phyloP scores from a whole-genome alignment of 345 rosid species.

The Psidium guajava region DNA sequence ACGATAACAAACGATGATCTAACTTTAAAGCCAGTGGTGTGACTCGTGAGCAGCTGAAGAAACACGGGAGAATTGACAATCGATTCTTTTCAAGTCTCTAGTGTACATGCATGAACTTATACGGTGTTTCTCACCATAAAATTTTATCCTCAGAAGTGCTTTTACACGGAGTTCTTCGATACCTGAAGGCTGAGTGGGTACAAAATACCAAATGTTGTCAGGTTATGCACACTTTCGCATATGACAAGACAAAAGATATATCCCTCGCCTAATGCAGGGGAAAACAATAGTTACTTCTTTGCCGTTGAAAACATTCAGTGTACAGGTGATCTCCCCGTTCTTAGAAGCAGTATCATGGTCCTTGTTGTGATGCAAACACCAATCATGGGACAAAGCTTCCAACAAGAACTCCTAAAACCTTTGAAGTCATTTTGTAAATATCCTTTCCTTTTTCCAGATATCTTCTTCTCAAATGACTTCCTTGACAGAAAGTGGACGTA shows the following conservation, averaged over 20 bases:
- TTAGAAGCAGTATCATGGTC: neutral
- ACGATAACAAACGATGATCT: neutral
- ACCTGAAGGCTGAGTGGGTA: neutral
- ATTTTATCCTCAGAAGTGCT: neutral
- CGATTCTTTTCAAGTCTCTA: neutral
- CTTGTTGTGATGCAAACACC: neutral
- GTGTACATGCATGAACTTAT: neutral
- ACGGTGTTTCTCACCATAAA: neutral
- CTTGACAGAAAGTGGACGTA: neutral
- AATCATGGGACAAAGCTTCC: neutral
- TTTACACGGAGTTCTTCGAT: neutral
- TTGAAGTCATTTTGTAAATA: neutral
- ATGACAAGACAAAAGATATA: slow-evolving; percentile 24
- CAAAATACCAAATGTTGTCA: neutral
- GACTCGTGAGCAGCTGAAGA: neutral
- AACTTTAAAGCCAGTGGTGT: neutral
- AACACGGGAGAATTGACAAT: neutral
- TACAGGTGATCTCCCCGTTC: slow-evolving; percentile 23
- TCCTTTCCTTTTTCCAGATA: neutral
- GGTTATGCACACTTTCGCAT: slow-evolving; percentile 38
- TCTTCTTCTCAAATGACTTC: neutral
- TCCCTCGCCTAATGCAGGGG: slow-evolving; percentile 43
- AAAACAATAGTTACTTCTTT: slow-evolving; percentile 50
- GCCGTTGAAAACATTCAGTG: slow-evolving; percentile 41
- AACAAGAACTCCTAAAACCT: neutral